phyloP scores from a whole-genome alignment of 805 yeast species.

The Candida nanaspora region DNA sequence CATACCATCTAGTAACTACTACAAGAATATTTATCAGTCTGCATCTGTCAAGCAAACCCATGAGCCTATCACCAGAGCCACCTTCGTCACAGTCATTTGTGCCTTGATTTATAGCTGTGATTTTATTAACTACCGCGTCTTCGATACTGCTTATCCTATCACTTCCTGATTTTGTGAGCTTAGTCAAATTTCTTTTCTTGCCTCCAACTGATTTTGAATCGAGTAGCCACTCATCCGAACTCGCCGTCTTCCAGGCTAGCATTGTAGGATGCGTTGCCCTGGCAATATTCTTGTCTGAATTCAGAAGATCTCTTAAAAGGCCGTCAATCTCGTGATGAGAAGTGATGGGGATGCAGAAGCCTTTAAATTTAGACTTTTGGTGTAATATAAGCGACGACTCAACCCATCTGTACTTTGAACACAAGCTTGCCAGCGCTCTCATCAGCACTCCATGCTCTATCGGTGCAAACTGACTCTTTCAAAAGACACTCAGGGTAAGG shows the following conservation, averaged over 20 bases:
- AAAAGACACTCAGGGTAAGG: background rate
- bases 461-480: background rate
- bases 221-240: constrained; percentile 3
- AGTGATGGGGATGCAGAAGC: constrained; percentile 39
- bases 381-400: constrained; percentile 34
- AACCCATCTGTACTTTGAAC: constrained; percentile 25
- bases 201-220: too few species aligned
- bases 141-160: too few species aligned
- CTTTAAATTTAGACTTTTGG: constrained; percentile 63
- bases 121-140: constrained; percentile 6
- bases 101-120: constrained; percentile 43
- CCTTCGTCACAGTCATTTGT: constrained; percentile 65
- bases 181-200: too few species aligned
- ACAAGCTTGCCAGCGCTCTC: background rate
- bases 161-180: too few species aligned
- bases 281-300: constrained; percentile 37
- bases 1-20: constrained; percentile 77
- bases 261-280: constrained; percentile 70
- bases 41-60: constrained; percentile 45
- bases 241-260: constrained; percentile 63
- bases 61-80: constrained; percentile 60
- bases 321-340: constrained; percentile 34
- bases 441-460: background rate
- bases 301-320: constrained; percentile 34
- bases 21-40: constrained; percentile 48